Evolutionary conservation across 768 basidiomycete genomes (phyloP), one percentile per base, ranked within the genome.

Genomic region (Lyophyllum semitale): DNA sequence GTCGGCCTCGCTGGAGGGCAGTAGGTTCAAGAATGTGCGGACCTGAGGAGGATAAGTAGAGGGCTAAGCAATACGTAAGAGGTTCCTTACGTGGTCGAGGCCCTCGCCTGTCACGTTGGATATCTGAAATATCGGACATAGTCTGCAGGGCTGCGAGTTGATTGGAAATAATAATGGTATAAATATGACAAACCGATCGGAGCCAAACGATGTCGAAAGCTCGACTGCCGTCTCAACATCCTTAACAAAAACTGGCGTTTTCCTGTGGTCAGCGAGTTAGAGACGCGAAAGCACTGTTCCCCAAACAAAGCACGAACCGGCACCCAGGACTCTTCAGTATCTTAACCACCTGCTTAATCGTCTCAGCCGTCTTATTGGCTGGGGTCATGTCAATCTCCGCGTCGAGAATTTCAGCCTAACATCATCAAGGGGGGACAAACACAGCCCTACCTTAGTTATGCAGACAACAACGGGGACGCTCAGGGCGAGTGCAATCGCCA

Each of bases 41-140:
- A 98, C 72, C 89, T 91, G 58, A 18, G 6, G 30, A 33, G 37
- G 32, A 43, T 30, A 40, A 27, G 25, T 30, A 55, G 11, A 30
- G n/a, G 26, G 18, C 18, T 18, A 37, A 15, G 30, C 41, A 22
- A 48, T 51, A 8, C 18, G 0, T 15, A 41, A 18, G n/a, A 29
- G 20, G 33, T 25, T 3, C 25, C 81, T 44, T 60, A 93, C 88
- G 60, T 82, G 78, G 63, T 92, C 87, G 11, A 96, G 82, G 3
- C 95, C 93, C 61, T 91, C 84, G n/a, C 95, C 96, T 1, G 93
- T 95, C 13, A 97, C 93, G 67, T 98, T 98, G 3, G 95, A 97
- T 20, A 95, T 76, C 66, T 89, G 88, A 72, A 96, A 95, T 55
- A 96, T 87, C 0, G 95, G 95, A 64, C 93, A 95, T 66, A 96